Evolutionary conservation across 139 green algal species (phyloP).

Genomic region (Chlamydomonas schloesseri): DNA sequence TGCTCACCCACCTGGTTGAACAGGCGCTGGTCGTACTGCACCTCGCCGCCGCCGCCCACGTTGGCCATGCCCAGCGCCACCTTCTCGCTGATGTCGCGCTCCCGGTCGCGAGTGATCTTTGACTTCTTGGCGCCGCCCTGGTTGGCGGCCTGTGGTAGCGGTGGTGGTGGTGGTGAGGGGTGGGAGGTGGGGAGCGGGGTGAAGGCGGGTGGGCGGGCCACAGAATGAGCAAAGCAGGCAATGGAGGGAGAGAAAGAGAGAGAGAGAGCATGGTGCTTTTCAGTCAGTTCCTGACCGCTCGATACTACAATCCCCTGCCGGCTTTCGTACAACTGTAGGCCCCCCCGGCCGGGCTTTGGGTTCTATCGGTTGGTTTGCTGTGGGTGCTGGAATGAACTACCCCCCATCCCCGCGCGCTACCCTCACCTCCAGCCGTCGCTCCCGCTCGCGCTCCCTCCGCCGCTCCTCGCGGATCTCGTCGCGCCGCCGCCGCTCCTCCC

Average conservation of each 20-base stretch:
- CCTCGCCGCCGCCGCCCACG: constrained; percentile 76
- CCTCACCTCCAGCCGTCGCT: constrained; percentile 85
- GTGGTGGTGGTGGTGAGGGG: too few relatives aligned
- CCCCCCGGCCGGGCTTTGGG: too few relatives aligned
- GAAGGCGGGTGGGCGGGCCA: too few relatives aligned
- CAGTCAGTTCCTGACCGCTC: too few relatives aligned
- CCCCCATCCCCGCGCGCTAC: background rate
- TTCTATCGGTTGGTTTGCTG: too few relatives aligned
- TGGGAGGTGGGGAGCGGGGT: too few relatives aligned
- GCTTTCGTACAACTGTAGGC: too few relatives aligned
- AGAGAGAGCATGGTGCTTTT: too few relatives aligned
- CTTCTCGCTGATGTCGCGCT: constrained; percentile 95
- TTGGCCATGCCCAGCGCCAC: constrained; percentile 70
- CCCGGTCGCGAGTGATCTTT: constrained; percentile 94
- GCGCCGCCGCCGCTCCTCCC: constrained; percentile 79
- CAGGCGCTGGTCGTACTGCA: constrained; percentile 96
- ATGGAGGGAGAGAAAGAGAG: background rate
- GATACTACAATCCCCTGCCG: too few relatives aligned
- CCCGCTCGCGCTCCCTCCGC: constrained; percentile 89
- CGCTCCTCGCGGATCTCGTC: constrained; percentile 90
- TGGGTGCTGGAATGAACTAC: too few relatives aligned
- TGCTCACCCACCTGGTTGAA: constrained; percentile 96
- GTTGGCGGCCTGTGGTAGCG: constrained; percentile 13
- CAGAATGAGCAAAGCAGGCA: too few relatives aligned
- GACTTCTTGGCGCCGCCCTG: constrained; percentile 83